Conservation (phyloP, 495 filamentous ascomycete genomes). For the Penicillium arizonense region DNA sequence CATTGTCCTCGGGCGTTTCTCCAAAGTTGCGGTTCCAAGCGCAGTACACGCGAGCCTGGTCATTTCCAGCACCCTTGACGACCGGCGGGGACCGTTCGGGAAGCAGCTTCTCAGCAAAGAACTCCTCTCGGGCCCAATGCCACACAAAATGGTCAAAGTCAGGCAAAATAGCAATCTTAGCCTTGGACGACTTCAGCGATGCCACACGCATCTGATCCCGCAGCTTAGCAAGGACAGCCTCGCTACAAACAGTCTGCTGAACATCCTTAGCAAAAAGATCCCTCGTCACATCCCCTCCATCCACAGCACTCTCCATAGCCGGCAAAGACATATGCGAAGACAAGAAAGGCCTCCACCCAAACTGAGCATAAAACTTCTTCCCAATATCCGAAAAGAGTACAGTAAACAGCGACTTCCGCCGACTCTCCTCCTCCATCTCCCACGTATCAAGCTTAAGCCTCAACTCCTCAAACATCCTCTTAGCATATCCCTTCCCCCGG, state of each 20-base stretch:
- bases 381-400: conserved; percentile 94
- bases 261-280: conserved; percentile 30
- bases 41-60: conserved; percentile 62
- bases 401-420: conserved; percentile 54
- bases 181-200: conserved; percentile 30
- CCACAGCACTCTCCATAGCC: conserved; percentile 29
- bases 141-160: conserved; percentile 72
- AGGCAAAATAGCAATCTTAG: conserved; percentile 66
- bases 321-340: conserved; percentile 69
- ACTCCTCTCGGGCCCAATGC: conserved; percentile 88
- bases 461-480: conserved; percentile 63
- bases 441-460: conserved; percentile 50
- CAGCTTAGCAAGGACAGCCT: conserved; percentile 28
- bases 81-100: conserved; percentile 40
- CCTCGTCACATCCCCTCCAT: conserved; percentile 17
- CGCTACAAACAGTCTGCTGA: conserved; percentile 34
- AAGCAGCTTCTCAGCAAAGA: conserved; percentile 58
- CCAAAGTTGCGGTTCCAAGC: conserved; percentile 77
- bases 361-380: conserved; percentile 81
- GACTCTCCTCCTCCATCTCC: conserved; percentile 42
- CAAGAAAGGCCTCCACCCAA: conserved; percentile 74
- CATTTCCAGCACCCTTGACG: conserved; percentile 68
- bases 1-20: conserved; percentile 57
- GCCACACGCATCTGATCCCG: conserved; percentile 30
- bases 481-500: conserved; percentile 76